Evolutionary conservation across 768 basidiomycete species (phyloP).

Genomic region (Tephrocybe sp.): DNA sequence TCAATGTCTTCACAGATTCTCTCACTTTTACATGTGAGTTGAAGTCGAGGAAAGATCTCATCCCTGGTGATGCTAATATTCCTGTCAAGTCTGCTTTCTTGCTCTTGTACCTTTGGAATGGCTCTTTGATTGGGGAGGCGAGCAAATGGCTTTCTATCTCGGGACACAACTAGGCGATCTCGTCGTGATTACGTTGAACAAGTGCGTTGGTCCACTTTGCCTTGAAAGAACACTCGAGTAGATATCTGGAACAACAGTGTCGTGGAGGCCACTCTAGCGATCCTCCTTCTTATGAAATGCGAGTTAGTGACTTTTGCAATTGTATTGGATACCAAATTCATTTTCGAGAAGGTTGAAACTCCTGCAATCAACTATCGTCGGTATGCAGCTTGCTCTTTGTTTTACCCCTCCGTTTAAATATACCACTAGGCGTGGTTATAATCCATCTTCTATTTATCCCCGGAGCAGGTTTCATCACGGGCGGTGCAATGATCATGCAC

Average conservation of each 20-base stretch:
- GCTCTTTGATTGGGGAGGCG: slow-evolving; percentile 65
- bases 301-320: slow-evolving; percentile 46
- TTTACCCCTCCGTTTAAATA: neutral
- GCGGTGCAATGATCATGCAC: slow-evolving; percentile 63
- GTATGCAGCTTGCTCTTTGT: slow-evolving; percentile 28
- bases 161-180: slow-evolving; percentile 69
- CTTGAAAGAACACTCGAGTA: too few relatives aligned
- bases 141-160: slow-evolving; percentile 55
- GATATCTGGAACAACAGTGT: slow-evolving; percentile 38
- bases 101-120: slow-evolving; percentile 63
- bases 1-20: slow-evolving; percentile 4
- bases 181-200: slow-evolving; percentile 34
- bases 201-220: slow-evolving; percentile 11
- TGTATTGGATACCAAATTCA: neutral
- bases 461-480: slow-evolving; percentile 68
- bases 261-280: slow-evolving; percentile 72
- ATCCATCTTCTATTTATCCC: slow-evolving; percentile 73
- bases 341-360: slow-evolving; percentile 47
- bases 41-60: neutral
- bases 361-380: slow-evolving; percentile 69
- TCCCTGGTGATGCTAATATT: neutral
- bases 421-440: slow-evolving; percentile 59
- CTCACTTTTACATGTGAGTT: slow-evolving; percentile 37
- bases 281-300: slow-evolving; percentile 68
- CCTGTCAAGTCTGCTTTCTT: neutral